Conservation (phyloP, 345 rosid genomes). For the Euphorbia lathyris region DNA sequence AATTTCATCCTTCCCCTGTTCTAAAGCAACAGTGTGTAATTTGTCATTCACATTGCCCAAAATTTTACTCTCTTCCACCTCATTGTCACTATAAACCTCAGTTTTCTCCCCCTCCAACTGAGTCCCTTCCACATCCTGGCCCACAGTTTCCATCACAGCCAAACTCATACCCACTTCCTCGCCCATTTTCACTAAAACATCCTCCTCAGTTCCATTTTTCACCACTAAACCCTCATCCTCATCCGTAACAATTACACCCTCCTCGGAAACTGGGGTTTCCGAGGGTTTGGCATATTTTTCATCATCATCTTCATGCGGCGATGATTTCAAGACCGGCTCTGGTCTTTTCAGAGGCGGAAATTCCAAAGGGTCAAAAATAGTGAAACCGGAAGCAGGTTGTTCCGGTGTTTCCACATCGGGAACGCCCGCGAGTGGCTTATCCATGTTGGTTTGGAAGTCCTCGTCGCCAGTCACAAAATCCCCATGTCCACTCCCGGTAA, state of each 20-base stretch:
- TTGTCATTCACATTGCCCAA: neutral
- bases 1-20: conserved; percentile 19
- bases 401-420: conserved; percentile 9
- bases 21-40: conserved; percentile 3
- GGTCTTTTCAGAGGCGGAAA: conserved; percentile 21
- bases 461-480: conserved; percentile 50
- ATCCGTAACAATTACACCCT: conserved; percentile 19
- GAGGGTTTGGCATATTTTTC: conserved; percentile 21
- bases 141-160: conserved; percentile 14
- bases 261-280: conserved; percentile 23
- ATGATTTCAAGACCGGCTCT: conserved; percentile 18
- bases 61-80: conserved; percentile 17
- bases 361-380: conserved; percentile 24
- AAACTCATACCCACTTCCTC: conserved; percentile 12
- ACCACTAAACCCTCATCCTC: conserved; percentile 18
- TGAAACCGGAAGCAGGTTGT: neutral
- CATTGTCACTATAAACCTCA: conserved; percentile 6
- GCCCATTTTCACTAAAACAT: conserved; percentile 20
- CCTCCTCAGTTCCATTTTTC: conserved; percentile 33
- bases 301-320: conserved; percentile 16
- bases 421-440: conserved; percentile 20
- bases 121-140: conserved; percentile 21
- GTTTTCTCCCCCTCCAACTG: conserved; percentile 25
- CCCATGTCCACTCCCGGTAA: conserved; percentile 21
- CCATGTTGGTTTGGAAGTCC: conserved; percentile 40